Evolutionary conservation across 768 basidiomycete species (phyloP), one percentile per base, ranked within the genome.

Genomic region (Kwoniella heveanensis): DNA sequence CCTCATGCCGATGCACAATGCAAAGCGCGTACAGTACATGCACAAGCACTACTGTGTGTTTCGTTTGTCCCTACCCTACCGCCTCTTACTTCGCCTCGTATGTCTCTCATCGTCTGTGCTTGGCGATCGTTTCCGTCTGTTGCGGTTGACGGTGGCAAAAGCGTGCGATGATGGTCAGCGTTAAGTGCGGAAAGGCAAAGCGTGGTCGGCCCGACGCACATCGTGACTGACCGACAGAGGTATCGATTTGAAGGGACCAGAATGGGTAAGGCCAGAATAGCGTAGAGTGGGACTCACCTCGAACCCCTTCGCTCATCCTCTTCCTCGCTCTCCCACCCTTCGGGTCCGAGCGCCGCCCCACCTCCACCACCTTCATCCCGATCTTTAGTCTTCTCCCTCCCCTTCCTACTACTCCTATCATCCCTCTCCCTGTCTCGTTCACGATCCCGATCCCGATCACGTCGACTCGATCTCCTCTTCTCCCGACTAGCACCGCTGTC

Each of bases 301-400:
- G 71, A 56, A 30, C 66, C 62, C 44, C 71, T 36, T 52, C 65
- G 60, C 19, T 66, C 54, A 22, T 71, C 63, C 49, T 65, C 70
- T 36, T 65, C 70, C 21, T 67, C 70, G 37, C 50, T 51, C 32
- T 71, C 70, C 74, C 74, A 76, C 10, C 74, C 74, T 22, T 65
- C 70, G n/a, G 74, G 74, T 17, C 74, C 74, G 10, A 76, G 44
- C 7, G 59, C 61, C 1, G 60, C 62, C 21, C 57, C 46, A 24
- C 53, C 56, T 27, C 27, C 27, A 52, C 63, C 60, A 47, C 73
- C 69, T 62, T 71, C 73, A 55, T 71, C 72, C 54, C 71, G 36
- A 57, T 71, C 70, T 57, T 44, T 44, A 3, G 39, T 44, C 15
- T 17, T 44, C 39, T 44, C 39, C 39, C 62, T 73, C 70, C 62